Evolutionary conservation across 306 rosid genomes (phyloP).

Genomic region (Inga laurina): DNA sequence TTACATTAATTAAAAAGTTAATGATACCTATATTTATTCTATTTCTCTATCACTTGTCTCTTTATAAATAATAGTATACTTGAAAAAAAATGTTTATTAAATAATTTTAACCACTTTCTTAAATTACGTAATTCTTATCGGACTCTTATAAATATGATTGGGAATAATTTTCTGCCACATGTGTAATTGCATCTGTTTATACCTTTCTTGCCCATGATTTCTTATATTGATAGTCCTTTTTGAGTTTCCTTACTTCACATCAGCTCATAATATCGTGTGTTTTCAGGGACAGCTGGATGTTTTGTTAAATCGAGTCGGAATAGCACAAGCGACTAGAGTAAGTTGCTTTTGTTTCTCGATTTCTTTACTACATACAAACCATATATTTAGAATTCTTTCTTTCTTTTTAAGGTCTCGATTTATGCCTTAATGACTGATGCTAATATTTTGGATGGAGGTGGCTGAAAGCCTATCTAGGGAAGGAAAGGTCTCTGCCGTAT

Average conservation of each 20-base stretch:
- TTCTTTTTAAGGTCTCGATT: neutral
- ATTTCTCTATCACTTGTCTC: no score
- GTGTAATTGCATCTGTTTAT: constrained; percentile 2
- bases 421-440: constrained; percentile 19
- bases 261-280: constrained; percentile 19
- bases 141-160: no score
- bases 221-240: constrained; percentile 6
- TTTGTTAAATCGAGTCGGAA: constrained; percentile 79
- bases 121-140: no score
- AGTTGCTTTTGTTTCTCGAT: constrained; percentile 36
- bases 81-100: no score
- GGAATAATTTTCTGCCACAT: neutral
- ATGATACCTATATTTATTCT: no score
- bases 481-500: constrained; percentile 61
- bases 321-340: constrained; percentile 82
- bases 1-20: no score
- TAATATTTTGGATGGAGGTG: constrained; percentile 54
- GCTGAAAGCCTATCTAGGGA: constrained; percentile 76
- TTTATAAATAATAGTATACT: no score
- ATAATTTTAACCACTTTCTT: no score
- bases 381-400: neutral
- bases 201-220: constrained; percentile 13
- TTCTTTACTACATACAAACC: constrained; percentile 19
- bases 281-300: constrained; percentile 85
- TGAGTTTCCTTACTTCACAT: neutral